Percentiles rank a stretch among this genome's conserved stretches.
These are phyloP conservation scores for Verticillium albo-atrum DNA, from an alignment of 2,329 filamentous ascomycete genomes.

Conservation along the genomic window DNA sequence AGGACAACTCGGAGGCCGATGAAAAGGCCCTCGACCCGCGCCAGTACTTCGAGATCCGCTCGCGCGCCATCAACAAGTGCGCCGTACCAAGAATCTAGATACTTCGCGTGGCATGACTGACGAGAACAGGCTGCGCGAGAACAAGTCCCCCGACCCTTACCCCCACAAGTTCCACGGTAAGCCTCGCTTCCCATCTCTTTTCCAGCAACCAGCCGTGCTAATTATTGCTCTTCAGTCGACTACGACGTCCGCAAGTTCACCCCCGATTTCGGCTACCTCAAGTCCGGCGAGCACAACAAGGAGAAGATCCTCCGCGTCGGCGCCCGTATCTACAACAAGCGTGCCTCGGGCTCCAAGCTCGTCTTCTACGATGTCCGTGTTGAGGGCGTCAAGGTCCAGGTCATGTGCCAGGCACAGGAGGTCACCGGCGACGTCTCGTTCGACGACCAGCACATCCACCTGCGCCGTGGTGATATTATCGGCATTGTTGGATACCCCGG, in stretches of 20 bases:
- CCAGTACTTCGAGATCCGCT: conserved; percentile 94
- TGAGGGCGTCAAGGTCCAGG: conserved; percentile 68
- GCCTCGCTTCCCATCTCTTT: background rate
- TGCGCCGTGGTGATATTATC: conserved; percentile 89
- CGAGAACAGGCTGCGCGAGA: conserved; percentile 51
- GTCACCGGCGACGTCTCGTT: conserved; percentile 67
- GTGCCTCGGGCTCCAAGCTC: conserved; percentile 76
- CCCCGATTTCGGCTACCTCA: conserved; percentile 72
- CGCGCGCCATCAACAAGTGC: conserved; percentile 67
- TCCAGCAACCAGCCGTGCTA: conserved; percentile 10
- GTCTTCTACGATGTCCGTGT: conserved; percentile 83
- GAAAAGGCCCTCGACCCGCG: conserved; percentile 55
- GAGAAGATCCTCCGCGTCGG: conserved; percentile 73
- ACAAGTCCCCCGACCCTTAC: conserved; percentile 76
- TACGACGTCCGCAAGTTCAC: conserved; percentile 79
- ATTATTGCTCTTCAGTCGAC: conserved; percentile 63
- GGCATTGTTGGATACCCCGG: conserved; percentile 82
- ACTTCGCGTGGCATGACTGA: conserved; percentile 52
- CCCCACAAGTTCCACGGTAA: conserved; percentile 63
- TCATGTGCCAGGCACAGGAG: conserved; percentile 87
- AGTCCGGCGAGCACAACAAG: conserved; percentile 80
- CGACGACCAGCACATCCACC: conserved; percentile 81
- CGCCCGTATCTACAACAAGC: conserved; percentile 85
- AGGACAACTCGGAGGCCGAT: conserved; percentile 66
- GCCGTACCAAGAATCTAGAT: background rate